phyloP scores from a whole-genome alignment of 108 stramenopile genomes.

The Cyclotella choctawhatcheeana region DNA sequence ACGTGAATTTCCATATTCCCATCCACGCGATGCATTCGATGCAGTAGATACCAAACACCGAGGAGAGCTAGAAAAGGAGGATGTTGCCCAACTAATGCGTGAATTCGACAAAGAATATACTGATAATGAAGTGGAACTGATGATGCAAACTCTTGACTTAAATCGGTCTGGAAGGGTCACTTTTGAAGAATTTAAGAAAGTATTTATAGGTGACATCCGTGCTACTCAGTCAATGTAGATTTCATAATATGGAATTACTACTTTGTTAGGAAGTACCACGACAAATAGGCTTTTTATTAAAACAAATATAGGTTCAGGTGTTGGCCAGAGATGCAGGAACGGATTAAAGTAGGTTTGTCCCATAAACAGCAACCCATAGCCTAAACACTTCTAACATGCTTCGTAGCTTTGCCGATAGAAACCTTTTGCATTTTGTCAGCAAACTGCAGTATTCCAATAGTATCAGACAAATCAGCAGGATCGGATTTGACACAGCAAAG shows the following conservation, averaged over 20 bases:
- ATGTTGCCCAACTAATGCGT: slow-evolving; percentile 62
- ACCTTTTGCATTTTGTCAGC: slow-evolving; percentile 64
- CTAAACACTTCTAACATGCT: too few relatives aligned
- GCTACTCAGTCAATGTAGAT: slow-evolving; percentile 73
- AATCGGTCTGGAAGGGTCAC: slow-evolving; percentile 56
- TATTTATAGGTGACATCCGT: slow-evolving; percentile 72
- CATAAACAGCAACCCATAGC: too few relatives aligned
- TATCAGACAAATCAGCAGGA: slow-evolving; percentile 63
- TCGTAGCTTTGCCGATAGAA: slow-evolving; percentile 83
- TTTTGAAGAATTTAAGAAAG: slow-evolving; percentile 77
- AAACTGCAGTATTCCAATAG: slow-evolving; percentile 70
- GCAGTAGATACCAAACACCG: slow-evolving; percentile 62
- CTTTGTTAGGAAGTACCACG: too few relatives aligned
- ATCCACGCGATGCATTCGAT: slow-evolving; percentile 74
- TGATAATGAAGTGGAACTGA: slow-evolving; percentile 67
- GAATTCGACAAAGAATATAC: slow-evolving; percentile 72
- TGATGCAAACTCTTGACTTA: slow-evolving; percentile 74
- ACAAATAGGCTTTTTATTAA: too few relatives aligned
- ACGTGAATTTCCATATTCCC: slow-evolving; percentile 67
- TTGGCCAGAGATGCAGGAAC: too few relatives aligned
- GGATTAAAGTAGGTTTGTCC: too few relatives aligned
- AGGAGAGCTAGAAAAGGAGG: slow-evolving; percentile 58
- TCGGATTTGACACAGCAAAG: slow-evolving; percentile 79
- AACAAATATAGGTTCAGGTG: too few relatives aligned
- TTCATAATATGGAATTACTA: too few relatives aligned